Evolutionary conservation across 2,329 filamentous ascomycete species (phyloP).

Genomic region (Pseudogymnoascus sp.): DNA sequence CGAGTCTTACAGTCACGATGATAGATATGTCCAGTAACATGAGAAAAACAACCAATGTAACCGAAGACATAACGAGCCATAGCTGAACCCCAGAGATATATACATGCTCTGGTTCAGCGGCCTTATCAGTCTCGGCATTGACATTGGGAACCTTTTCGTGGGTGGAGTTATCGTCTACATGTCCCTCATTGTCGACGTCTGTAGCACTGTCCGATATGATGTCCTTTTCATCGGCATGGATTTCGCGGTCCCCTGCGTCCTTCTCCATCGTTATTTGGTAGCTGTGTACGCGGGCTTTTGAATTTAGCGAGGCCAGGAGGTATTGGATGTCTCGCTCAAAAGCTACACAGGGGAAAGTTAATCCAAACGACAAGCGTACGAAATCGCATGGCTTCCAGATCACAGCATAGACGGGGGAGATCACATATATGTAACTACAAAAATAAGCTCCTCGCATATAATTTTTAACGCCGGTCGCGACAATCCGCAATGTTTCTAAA

Average conservation of each 20-base stretch:
- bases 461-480: not conserved
- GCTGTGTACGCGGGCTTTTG: not conserved
- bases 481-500: not conserved
- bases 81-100: constrained; percentile 21
- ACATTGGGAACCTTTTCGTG: not conserved
- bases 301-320: not conserved
- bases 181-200: not conserved
- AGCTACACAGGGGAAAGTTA: not conserved
- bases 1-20: constrained; percentile 35
- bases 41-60: constrained; percentile 20
- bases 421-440: not conserved
- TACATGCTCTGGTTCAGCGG: constrained; percentile 17
- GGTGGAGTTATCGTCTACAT: not conserved
- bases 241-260: not conserved
- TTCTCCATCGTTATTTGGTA: not conserved
- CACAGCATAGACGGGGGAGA: not conserved
- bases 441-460: not conserved
- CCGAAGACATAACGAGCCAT: constrained; percentile 14
- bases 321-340: not conserved
- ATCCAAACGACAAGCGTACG: not conserved
- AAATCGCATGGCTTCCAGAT: not conserved
- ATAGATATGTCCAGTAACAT: constrained; percentile 22
- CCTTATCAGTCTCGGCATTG: constrained; percentile 10
- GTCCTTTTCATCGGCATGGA: not conserved
- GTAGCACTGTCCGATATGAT: not conserved